Conservation (phyloP, 176 grass and related monocot species). For the Rhynchospora pubera region DNA sequence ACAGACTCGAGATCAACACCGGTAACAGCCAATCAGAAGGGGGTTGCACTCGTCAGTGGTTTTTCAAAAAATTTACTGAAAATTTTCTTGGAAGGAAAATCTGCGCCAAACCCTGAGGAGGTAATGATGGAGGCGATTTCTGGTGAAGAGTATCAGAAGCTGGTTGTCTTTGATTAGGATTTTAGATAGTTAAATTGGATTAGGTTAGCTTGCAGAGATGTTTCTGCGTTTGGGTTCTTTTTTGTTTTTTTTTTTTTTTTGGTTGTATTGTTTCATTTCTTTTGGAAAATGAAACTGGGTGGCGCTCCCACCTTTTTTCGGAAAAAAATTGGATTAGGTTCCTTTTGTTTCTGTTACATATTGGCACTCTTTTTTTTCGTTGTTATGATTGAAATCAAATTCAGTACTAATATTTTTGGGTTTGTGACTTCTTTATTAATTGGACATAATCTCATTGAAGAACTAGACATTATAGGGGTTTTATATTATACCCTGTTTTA, state of each 20-base stretch:
- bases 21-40: slow-evolving; percentile 21
- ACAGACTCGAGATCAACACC: slow-evolving; percentile 27
- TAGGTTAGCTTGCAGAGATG: too few relatives aligned
- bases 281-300: too few relatives aligned
- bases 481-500: neutral
- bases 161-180: slow-evolving; percentile 27
- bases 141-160: slow-evolving; percentile 39
- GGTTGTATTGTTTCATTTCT: too few relatives aligned
- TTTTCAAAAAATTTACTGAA: slow-evolving; percentile 47
- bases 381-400: neutral
- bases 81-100: slow-evolving; percentile 37
- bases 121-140: slow-evolving; percentile 32
- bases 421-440: neutral
- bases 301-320: too few relatives aligned
- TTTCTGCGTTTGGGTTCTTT: too few relatives aligned
- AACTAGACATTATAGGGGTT: too few relatives aligned
- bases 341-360: too few relatives aligned
- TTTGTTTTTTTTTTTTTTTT: too few relatives aligned
- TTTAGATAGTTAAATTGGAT: neutral
- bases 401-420: neutral
- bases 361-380: neutral
- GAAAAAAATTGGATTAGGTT: too few relatives aligned
- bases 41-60: slow-evolving; percentile 32
- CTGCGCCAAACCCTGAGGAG: slow-evolving; percentile 8
- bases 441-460: too few relatives aligned